Base-by-base conservation (phyloP, 441 rosid species). In the Pelargonium australe region DNA sequence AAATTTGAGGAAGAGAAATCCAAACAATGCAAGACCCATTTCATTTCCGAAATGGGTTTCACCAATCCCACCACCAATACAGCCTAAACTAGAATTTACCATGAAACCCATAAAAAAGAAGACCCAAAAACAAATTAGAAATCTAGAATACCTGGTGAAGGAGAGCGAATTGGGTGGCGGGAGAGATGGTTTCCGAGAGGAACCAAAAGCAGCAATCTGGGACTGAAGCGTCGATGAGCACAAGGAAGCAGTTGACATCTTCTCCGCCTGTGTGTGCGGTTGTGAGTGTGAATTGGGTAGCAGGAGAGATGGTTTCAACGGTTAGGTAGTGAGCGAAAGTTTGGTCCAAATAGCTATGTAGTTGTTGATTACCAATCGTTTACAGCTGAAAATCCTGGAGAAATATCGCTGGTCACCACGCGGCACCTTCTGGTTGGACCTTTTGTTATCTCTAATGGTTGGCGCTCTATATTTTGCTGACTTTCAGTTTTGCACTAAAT, bases 361-460 rank as follows among this genome's bases (percentile, higher is more conserved):
- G 14, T 16, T 53, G 8, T 60, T n/a, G 63, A 49, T 63, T 34
- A 64, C 65, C 68, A 44, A 20, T 20, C 20, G 37, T 75, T 76
- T 66, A 70, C 77, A 58, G 60, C 64, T 2, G 16, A 65, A 76
- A 73, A 67, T 53, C 41, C 69, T 14, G 75, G 63, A 72, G 71
- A 78, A 72, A 75, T 72, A 37, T 17, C 10, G 23, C 55, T 53
- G 31, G 68, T 19, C 17, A 90, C 78, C 88, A 83, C 86, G 83
- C 79, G 87, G 72, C 70, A 20, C 63, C 45, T 66, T 71, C 79
- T 74, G 58, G 67, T 67, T 73, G 55, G 64, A 63, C 12, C 14
- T 65, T 72, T 75, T 84, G 87, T 85, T 88, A 88, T 88, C 94
- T 70, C 66, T 72, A 82, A 83, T 68, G 88, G 82, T 76, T 85